Conservation (phyloP, 768 basidiomycete species). For the Tylopilus subfusipes region DNA sequence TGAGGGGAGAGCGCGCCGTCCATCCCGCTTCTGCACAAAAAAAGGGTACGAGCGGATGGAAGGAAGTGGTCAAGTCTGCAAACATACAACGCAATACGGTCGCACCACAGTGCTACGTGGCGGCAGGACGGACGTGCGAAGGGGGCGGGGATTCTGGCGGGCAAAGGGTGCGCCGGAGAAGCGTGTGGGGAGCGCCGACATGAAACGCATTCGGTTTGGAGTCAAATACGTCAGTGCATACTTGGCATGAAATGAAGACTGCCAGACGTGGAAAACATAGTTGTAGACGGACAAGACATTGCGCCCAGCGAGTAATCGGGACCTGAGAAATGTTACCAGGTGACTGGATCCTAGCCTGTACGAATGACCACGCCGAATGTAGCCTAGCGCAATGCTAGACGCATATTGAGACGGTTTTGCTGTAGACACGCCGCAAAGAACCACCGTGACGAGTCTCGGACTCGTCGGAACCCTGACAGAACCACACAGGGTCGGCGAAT, state of each 20-base stretch:
- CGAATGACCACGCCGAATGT: neutral
- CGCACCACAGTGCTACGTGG: conserved; percentile 1
- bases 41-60: conserved; percentile 1
- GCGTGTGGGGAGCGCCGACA: conserved; percentile 23
- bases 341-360: conserved; percentile 3
- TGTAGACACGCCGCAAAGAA: conserved; percentile 7
- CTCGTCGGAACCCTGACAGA: conserved; percentile 3
- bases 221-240: conserved; percentile 18
- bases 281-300: conserved; percentile 1
- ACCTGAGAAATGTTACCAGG: conserved; percentile 7
- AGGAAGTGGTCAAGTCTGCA: conserved; percentile 9
- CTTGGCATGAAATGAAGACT: conserved; percentile 6
- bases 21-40: neutral
- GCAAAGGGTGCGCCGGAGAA: conserved; percentile 20
- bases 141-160: conserved; percentile 9
- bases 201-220: conserved; percentile 17
- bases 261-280: conserved; percentile 6
- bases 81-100: neutral
- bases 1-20: neutral
- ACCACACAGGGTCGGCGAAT: conserved; percentile 15
- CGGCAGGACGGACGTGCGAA: conserved; percentile 1
- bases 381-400: neutral
- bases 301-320: conserved; percentile 11
- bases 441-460: neutral
- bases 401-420: neutral